These are phyloP conservation scores for Atkinsonella hypoxylon DNA, from an alignment of 2,329 filamentous ascomycete genomes.

Conservation along the genomic window DNA sequence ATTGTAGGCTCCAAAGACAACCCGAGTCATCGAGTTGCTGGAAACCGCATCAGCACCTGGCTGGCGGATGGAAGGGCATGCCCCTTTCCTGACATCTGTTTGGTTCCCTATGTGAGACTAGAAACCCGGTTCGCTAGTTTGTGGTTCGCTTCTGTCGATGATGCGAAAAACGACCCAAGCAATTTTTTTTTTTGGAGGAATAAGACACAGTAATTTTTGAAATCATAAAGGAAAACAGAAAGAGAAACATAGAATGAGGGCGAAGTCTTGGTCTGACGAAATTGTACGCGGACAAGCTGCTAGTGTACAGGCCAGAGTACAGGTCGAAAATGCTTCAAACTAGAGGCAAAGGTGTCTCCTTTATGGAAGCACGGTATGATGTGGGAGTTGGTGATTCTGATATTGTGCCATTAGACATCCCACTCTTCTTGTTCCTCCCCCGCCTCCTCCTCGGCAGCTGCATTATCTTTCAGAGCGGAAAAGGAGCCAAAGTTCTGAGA, in stretches of 20 bases:
- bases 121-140: not conserved
- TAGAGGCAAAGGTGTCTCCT: not conserved
- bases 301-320: slow-evolving; percentile 4
- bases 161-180: not conserved
- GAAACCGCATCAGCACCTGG: not conserved
- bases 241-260: not conserved
- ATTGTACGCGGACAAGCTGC: not conserved
- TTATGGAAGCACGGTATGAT: not conserved
- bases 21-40: not conserved
- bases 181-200: not conserved
- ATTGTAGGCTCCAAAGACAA: not conserved
- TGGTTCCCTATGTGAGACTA: not conserved
- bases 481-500: slow-evolving; percentile 33
- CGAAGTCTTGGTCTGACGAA: not conserved
- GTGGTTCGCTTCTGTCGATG: not conserved
- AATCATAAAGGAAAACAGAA: not conserved
- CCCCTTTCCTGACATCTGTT: not conserved
- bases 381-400: not conserved
- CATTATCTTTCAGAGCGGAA: slow-evolving; percentile 33
- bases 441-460: slow-evolving; percentile 28
- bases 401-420: slow-evolving; percentile 31
- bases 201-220: not conserved
- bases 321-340: not conserved
- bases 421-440: slow-evolving; percentile 37
- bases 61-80: not conserved